Base-by-base conservation (phyloP, 2,329 filamentous ascomycete species). In the Gaeumannomyces sp. region DNA sequence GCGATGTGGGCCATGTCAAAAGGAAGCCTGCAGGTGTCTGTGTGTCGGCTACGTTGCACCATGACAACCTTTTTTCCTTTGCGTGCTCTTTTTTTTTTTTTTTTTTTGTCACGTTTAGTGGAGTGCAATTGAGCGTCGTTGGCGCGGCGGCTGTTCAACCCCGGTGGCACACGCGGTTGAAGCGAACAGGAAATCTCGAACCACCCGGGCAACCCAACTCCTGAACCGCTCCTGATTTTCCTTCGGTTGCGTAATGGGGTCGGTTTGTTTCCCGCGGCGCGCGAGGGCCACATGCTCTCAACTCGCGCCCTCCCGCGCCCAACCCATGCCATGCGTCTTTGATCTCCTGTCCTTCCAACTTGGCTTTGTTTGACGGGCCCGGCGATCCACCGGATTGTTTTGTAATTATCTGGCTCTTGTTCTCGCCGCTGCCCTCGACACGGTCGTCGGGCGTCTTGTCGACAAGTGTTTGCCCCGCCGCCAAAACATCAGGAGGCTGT, bases 361-460 rank as follows among this genome's bases (percentile, higher is more conserved):
- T 53, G 45, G 45, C 45, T 53, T 53, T 53, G 45, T 53, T 53
- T 53, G 45, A 53, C 45, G 45, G 22, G 45, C 45, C 22, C 45
- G 22, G 45, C 45, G 45, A 53, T 53, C 45, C 45, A 53, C 45
- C 45, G 45, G 45, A 53, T 53, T n/a, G 45, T 53, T 53, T 53
- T 53, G 45, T 53, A 53, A 53, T 53, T 53, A 22, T 50, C 2
- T 50, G 16, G 7, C 38, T 22, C 5, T 50, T 19, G 38, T 8
- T 50, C 16, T 53, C 19, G 19, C 25, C 45, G 6, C 22, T 2
- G 22, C 45, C 19, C 8, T 25, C 8, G 45, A 53, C n/a, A n/a
- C n/a, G n/a, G n/a, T n/a, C n/a, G n/a, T n/a, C n/a, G n/a, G n/a
- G n/a, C n/a, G n/a, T n/a, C n/a, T n/a, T 4, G 19, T 10, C 5